phyloP scores from a whole-genome alignment of 768 basidiomycete genomes.

The Termitomyces heimii region DNA sequence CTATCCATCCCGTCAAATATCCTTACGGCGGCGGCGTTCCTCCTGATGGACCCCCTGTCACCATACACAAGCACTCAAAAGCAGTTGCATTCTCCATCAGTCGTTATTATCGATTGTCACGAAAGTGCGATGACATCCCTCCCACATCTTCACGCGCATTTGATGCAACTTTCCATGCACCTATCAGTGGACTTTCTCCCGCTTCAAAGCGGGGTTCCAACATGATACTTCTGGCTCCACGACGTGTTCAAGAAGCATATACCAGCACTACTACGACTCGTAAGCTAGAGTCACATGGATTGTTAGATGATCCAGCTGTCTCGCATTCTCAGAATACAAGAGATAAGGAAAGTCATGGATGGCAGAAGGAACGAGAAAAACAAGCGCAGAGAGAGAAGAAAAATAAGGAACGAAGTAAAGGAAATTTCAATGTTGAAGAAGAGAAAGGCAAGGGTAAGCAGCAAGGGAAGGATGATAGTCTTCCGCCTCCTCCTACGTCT shows the following conservation, averaged over 20 bases:
- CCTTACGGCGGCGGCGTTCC: constrained; percentile 29
- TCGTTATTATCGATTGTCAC: constrained; percentile 42
- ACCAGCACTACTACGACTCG: constrained; percentile 72
- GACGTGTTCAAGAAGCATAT: constrained; percentile 72
- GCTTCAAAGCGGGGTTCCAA: constrained; percentile 26
- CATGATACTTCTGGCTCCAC: constrained; percentile 66
- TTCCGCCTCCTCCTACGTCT: constrained; percentile 17
- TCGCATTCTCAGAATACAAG: constrained; percentile 19
- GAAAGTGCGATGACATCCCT: constrained; percentile 14
- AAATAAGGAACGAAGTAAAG: constrained; percentile 17
- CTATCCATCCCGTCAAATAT: constrained; percentile 50
- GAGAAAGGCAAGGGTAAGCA: constrained; percentile 20
- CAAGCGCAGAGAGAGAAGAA: constrained; percentile 20
- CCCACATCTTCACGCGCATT: constrained; percentile 5
- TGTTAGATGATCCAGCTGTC: constrained; percentile 44
- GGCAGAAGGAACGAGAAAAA: constrained; percentile 18
- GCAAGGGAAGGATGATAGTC: constrained; percentile 16
- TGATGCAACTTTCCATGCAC: constrained; percentile 9
- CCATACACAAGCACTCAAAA: constrained; percentile 80
- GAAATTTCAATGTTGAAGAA: constrained; percentile 22
- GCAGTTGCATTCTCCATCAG: constrained; percentile 76
- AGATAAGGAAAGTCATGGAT: constrained; percentile 25
- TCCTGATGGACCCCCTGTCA: constrained; percentile 52
- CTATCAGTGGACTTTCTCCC: constrained; percentile 1
- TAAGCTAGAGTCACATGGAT: constrained; percentile 60